Percentiles rank a stretch among this genome's conserved stretches.
These are phyloP conservation scores for Globisporangium carolinianum DNA, from an alignment of 352 stramenopile genomes.

Conservation along the genomic window DNA sequence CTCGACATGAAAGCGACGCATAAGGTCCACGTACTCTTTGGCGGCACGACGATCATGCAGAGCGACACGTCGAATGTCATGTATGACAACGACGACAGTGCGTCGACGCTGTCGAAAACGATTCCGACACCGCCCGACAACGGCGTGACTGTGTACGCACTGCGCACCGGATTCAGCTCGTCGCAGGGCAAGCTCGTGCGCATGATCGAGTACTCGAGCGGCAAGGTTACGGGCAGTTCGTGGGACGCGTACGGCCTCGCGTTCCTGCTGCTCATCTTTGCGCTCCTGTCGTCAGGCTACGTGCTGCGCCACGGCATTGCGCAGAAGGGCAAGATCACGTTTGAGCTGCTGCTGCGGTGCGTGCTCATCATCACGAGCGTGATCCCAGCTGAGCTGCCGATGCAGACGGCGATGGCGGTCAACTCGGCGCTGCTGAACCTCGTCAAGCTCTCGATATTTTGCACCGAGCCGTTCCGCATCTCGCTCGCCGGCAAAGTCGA, in stretches of 20 bases:
- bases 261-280: conserved; percentile 94
- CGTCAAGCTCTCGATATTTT: conserved; percentile 95
- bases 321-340: conserved; percentile 90
- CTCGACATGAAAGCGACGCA: conserved; percentile 85
- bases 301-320: conserved; percentile 89
- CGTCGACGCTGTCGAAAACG: conserved; percentile 13
- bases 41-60: conserved; percentile 90
- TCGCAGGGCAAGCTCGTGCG: conserved; percentile 97
- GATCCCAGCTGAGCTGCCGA: conserved; percentile 97
- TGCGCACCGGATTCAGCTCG: conserved; percentile 97
- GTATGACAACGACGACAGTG: conserved; percentile 6
- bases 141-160: conserved; percentile 91
- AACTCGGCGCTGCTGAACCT: conserved; percentile 94
- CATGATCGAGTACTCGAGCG: conserved; percentile 97
- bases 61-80: conserved; percentile 45
- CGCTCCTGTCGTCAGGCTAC: conserved; percentile 91
- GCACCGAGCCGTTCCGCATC: conserved; percentile 98
- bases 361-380: conserved; percentile 99
- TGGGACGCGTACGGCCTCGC: conserved; percentile 96
- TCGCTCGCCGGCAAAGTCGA: conserved; percentile 95
- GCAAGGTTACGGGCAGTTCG: conserved; percentile 93
- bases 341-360: conserved; percentile 95
- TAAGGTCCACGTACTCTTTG: conserved; percentile 91
- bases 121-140: conserved; percentile 83
- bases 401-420: conserved; percentile 97